These are phyloP conservation scores for Cryptococcus sp. DNA, from an alignment of 1,284 basidiomycete genomes.

Conservation along the genomic window DNA sequence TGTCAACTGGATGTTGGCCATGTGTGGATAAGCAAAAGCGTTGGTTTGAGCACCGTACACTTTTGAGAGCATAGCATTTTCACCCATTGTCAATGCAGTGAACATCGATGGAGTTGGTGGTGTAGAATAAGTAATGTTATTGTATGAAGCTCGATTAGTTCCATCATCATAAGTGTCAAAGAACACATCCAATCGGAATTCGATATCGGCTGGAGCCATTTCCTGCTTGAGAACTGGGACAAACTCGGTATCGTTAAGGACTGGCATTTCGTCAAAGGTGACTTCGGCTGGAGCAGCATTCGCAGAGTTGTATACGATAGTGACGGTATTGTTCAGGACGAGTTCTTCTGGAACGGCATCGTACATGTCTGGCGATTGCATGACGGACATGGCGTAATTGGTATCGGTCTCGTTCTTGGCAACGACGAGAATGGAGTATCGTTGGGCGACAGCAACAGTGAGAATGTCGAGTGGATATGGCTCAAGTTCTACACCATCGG, in stretches of 20 bases:
- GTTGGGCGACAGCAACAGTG: slow-evolving; percentile 76
- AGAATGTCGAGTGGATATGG: slow-evolving; percentile 62
- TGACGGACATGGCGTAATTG: slow-evolving; percentile 86
- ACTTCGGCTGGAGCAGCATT: slow-evolving; percentile 15
- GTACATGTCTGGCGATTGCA: slow-evolving; percentile 74
- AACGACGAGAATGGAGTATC: slow-evolving; percentile 87
- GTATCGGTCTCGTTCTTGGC: slow-evolving; percentile 75
- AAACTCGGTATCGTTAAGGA: slow-evolving; percentile 49
- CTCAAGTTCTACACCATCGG: slow-evolving; percentile 78
- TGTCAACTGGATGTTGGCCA: slow-evolving; percentile 72
- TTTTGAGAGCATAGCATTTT: slow-evolving; percentile 60
- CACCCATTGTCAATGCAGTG: slow-evolving; percentile 68
- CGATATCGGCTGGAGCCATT: slow-evolving; percentile 41
- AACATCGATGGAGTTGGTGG: slow-evolving; percentile 67
- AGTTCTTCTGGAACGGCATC: slow-evolving; percentile 68
- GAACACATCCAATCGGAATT: slow-evolving; percentile 45
- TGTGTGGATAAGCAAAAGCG: slow-evolving; percentile 67
- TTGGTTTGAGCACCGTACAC: slow-evolving; percentile 70
- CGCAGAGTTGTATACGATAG: slow-evolving; percentile 60
- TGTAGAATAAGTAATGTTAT: slow-evolving; percentile 43
- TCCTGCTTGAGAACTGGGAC: slow-evolving; percentile 39
- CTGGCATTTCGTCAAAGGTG: slow-evolving; percentile 21
- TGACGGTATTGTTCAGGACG: slow-evolving; percentile 71
- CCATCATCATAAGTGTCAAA: slow-evolving; percentile 51
- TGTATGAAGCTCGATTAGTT: slow-evolving; percentile 46